Evolutionary conservation across 257 asterid species (phyloP).

Genomic region (Gentiana dahurica): DNA sequence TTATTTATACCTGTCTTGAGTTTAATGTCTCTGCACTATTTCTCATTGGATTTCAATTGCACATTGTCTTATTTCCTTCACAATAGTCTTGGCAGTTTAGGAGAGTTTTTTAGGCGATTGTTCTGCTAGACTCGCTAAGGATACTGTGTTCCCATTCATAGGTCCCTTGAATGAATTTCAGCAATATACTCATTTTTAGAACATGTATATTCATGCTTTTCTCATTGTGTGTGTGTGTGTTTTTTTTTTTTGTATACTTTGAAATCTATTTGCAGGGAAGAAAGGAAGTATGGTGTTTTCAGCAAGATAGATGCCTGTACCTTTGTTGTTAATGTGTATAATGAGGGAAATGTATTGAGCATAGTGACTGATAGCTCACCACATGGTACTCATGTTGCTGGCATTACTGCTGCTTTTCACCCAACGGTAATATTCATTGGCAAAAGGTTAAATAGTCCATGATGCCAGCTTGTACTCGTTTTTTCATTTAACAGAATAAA

Average conservation of each 20-base stretch:
- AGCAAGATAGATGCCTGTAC: conserved; percentile 94
- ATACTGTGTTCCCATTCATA: neutral
- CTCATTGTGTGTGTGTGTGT: neutral
- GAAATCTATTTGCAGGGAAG: conserved; percentile 44
- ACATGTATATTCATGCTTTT: neutral
- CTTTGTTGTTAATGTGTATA: conserved; percentile 56
- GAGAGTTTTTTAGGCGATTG: too few species aligned
- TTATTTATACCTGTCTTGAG: too few species aligned
- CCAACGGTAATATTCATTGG: conserved; percentile 39
- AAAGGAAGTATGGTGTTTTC: conserved; percentile 77
- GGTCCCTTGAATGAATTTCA: too few species aligned
- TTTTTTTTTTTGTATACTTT: neutral
- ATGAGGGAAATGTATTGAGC: conserved; percentile 80
- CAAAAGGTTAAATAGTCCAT: neutral
- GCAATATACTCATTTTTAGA: neutral
- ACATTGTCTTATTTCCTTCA: too few species aligned
- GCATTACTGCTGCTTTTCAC: conserved; percentile 89
- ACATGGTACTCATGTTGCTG: conserved; percentile 99
- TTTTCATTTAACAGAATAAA: neutral
- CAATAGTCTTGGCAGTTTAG: too few species aligned
- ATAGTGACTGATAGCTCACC: conserved; percentile 92
- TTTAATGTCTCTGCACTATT: too few species aligned
- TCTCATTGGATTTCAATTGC: too few species aligned
- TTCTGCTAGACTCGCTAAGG: too few species aligned
- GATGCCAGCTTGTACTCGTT: neutral